A percentile compares a stretch with the other conserved stretches of the same genome.
Evolutionary conservation across 2,329 filamentous ascomycete genomes (phyloP).

Genomic region (Graphiopsis chlorocephala): DNA sequence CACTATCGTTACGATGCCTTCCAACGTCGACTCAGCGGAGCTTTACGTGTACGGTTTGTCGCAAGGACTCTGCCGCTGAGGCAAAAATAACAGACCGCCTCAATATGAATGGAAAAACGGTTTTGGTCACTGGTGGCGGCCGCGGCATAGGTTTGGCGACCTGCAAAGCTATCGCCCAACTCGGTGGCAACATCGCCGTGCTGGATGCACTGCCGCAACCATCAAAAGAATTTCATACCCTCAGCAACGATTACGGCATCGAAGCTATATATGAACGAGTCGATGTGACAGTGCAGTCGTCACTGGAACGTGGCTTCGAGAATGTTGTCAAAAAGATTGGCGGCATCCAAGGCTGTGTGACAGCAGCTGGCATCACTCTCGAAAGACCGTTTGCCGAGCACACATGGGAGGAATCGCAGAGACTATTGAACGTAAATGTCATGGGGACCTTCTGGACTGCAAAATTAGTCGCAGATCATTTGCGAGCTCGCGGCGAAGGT

Average conservation of each 20-base stretch:
- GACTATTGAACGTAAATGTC: slow-evolving; percentile 39
- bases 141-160: slow-evolving; percentile 25
- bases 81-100: slow-evolving; percentile 15
- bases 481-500: slow-evolving; percentile 32
- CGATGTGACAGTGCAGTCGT: slow-evolving; percentile 38
- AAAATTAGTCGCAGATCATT: slow-evolving; percentile 37
- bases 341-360: slow-evolving; percentile 29
- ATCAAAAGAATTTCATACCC: slow-evolving; percentile 26
- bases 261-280: slow-evolving; percentile 42
- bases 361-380: slow-evolving; percentile 30
- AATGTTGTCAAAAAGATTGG: slow-evolving; percentile 25
- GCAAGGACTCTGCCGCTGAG: not conserved
- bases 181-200: slow-evolving; percentile 53
- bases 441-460: slow-evolving; percentile 38
- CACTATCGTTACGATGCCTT: not conserved
- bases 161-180: slow-evolving; percentile 28
- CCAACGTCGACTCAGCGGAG: not conserved
- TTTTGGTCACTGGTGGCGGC: slow-evolving; percentile 17
- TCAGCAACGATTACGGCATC: slow-evolving; percentile 59
- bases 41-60: not conserved
- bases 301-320: slow-evolving; percentile 25
- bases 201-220: slow-evolving; percentile 54
- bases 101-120: slow-evolving; percentile 13
- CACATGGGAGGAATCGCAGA: slow-evolving; percentile 30
- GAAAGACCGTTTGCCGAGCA: slow-evolving; percentile 31